Percentiles rank a stretch among this genome's conserved stretches.
phyloP scores from a whole-genome alignment of 306 rosid genomes.

The Corylus heterophylla region DNA sequence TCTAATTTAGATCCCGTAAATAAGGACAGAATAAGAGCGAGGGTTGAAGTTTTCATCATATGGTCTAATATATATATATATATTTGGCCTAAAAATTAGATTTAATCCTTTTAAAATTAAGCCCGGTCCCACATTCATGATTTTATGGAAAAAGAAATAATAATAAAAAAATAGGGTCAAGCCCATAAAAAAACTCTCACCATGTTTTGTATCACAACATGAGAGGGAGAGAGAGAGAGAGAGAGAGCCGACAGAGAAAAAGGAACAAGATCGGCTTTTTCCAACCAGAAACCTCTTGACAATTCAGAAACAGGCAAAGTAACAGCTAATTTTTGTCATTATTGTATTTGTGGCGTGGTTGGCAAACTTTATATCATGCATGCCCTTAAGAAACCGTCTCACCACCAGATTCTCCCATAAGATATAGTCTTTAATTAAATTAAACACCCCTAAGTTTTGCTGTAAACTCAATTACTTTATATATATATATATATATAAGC shows the following conservation, averaged over 20 bases:
- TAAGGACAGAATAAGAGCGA: no score
- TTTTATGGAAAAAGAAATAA: no score
- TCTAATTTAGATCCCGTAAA: no score
- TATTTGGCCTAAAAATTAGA: no score
- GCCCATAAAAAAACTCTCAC: background rate
- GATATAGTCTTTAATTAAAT: background rate
- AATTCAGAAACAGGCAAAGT: background rate
- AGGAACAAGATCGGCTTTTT: slow-evolving; percentile 1
- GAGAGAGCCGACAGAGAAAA: background rate
- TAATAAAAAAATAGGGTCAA: no score
- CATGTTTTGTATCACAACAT: background rate
- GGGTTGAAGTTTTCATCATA: no score
- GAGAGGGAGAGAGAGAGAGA: no score
- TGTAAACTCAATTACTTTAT: slow-evolving; percentile 14
- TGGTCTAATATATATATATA: no score
- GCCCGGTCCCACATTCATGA: no score
- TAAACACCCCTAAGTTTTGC: background rate
- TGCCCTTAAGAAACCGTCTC: background rate
- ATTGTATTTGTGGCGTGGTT: slow-evolving; percentile 11
- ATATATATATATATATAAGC: background rate
- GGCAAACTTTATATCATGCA: slow-evolving; percentile 17
- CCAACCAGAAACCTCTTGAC: slow-evolving; percentile 10
- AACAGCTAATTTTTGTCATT: slow-evolving; percentile 23
- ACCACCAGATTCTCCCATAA: slow-evolving; percentile 7
- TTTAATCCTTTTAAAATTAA: no score